phyloP scores from a whole-genome alignment of 2,329 filamentous ascomycete genomes.

The Neofusicoccum umdonicola region DNA sequence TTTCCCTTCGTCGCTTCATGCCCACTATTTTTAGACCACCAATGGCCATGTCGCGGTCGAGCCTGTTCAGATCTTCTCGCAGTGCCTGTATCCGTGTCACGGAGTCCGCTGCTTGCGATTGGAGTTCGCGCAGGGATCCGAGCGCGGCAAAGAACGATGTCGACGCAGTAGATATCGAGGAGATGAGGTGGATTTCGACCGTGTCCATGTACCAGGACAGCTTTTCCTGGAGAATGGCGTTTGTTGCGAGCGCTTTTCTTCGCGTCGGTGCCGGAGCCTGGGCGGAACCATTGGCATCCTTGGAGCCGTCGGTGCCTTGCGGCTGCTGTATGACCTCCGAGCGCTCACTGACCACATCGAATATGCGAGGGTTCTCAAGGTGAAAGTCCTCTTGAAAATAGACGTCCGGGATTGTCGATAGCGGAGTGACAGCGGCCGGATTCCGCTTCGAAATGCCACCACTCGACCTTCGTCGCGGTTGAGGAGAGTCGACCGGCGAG shows the following conservation, averaged over 20 bases:
- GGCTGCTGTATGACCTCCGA: constrained; percentile 85
- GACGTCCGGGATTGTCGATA: constrained; percentile 87
- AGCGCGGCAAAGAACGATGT: constrained; percentile 95
- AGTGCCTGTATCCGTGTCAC: constrained; percentile 81
- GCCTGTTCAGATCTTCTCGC: constrained; percentile 71
- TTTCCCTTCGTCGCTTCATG: constrained; percentile 77
- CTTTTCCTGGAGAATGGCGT: constrained; percentile 96
- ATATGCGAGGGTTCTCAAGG: constrained; percentile 91
- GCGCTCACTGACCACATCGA: constrained; percentile 93
- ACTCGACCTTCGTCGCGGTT: constrained; percentile 50
- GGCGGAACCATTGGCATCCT: constrained; percentile 56
- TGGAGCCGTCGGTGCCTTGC: constrained; percentile 53
- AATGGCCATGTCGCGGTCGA: constrained; percentile 84
- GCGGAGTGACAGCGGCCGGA: constrained; percentile 71
- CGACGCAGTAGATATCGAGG: constrained; percentile 91
- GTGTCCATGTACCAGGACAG: constrained; percentile 99
- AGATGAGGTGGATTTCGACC: constrained; percentile 93
- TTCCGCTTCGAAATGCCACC: constrained; percentile 55
- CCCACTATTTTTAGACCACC: constrained; percentile 83
- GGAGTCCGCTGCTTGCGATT: constrained; percentile 88
- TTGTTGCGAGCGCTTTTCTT: constrained; percentile 87
- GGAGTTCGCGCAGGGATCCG: constrained; percentile 84
- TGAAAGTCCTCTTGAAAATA: constrained; percentile 97
- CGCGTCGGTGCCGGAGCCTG: constrained; percentile 54
- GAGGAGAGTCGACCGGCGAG: constrained; percentile 49